These are phyloP conservation scores for Ulvella scutata DNA, from an alignment of 139 green algal genomes.

Conservation along the genomic window DNA sequence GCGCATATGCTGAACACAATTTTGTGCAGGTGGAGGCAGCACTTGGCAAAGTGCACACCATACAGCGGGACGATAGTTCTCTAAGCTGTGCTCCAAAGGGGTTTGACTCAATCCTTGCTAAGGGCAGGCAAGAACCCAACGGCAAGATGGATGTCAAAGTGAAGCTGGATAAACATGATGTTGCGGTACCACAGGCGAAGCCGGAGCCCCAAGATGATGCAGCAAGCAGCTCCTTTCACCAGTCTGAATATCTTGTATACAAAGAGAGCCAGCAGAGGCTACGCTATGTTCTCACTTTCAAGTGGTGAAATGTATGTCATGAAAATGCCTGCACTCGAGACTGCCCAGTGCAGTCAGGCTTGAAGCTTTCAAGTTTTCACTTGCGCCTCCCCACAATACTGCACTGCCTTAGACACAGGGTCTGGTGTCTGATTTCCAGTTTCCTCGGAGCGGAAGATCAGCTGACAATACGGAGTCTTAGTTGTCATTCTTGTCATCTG, in stretches of 20 bases:
- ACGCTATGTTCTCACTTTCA: constrained; percentile 17
- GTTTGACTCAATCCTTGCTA: constrained; percentile 15
- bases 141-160: constrained; percentile 4
- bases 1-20: no score
- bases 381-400: no score
- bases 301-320: no score
- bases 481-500: no score
- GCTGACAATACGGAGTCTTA: no score
- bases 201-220: not conserved
- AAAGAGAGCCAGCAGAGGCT: constrained; percentile 12
- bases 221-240: constrained; percentile 1
- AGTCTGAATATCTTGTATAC: constrained; percentile 23
- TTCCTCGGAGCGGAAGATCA: no score
- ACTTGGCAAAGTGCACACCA: constrained; percentile 12
- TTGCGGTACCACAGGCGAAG: not conserved
- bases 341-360: no score
- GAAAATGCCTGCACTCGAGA: no score
- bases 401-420: no score
- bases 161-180: constrained; percentile 1
- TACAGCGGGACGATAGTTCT: constrained; percentile 4
- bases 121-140: constrained; percentile 9
- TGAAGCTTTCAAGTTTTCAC: no score
- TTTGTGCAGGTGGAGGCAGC: no score
- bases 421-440: no score
- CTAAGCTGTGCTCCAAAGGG: constrained; percentile 7